Evolutionary conservation across 108 stramenopile species (phyloP), one percentile per base, ranked within the genome.

Genomic region (Schizochytrium sp.): DNA sequence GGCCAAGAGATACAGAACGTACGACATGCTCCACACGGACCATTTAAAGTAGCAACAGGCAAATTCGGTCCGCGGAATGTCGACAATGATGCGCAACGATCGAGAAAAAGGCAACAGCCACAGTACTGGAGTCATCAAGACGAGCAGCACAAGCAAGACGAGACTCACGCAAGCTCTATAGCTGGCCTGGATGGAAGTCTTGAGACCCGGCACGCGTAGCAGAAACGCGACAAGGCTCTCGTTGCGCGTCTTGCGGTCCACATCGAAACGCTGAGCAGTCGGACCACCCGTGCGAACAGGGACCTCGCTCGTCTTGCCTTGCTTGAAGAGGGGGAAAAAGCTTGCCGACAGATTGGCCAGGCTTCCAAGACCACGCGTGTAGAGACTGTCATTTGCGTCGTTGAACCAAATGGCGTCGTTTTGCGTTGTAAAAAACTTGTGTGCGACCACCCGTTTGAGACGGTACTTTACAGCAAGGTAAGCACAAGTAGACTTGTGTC

Each of bases 341-440:
- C 63, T 69, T 12, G 76, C 45, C n/a, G 76, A 83, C 6, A 83
- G 28, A 3, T 53, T 53, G 76, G 45, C 51, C 25, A 53, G 76
- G 23, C 51, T 83, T 6, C 76, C 76, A 34, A 83, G 45, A 8
- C 76, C 45, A 12, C 51, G 45, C 25, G 76, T 83, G 51, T 83
- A 83, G 12, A 83, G 23, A 23, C 76, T 83, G 5, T 83, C 76
- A 45, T 83, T 47, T 10, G 76, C 76, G 23, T 83, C 76, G 51
- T 83, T 83, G 76, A 83, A 83, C 76, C 76, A 83, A 45, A 83
- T 83, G 0, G 76, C 45, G 0, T 83, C 76, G 76, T 83, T 83
- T 34, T 83, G 76, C 25, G 76, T 83, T 45, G 76, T 83, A 34
- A 83, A 83, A 23, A 83, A 83, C 76, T 83, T 83, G 76, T 83